Base-by-base conservation (phyloP, 1,284 basidiomycete genomes). In the Apiotrichum sp. region DNA sequence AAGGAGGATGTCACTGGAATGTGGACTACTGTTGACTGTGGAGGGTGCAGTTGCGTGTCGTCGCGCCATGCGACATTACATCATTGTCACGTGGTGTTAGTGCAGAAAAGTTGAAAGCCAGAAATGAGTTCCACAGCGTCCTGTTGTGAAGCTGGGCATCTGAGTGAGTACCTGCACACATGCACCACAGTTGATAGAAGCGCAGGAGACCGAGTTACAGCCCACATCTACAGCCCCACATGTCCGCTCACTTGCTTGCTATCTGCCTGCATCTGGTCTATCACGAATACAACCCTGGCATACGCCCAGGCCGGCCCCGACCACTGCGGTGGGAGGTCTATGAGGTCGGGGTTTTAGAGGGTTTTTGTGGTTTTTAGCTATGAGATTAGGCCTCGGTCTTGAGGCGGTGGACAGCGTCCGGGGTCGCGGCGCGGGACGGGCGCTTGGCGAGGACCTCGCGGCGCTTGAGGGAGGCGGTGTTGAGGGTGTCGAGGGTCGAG, bases 401-500 rank as follows among this genome's bases (percentile, higher is more conserved):
- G 58, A 69, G 46, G 29, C 59, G 56, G 57, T 67, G 57, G 50
- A 68, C 56, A 43, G 66, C 66, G 6, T 63, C 62, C 39, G 56
- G 38, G 10, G 52, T 42, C 16, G 32, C 48, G 39, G 50, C 49
- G 47, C 51, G 53, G 38, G 58, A 61, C 10, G 64, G 57, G 47
- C 64, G 50, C n/a, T 57, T 42, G 8, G 63, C 64, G n/a, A 74
- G 41, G 32, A 72, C 39, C 38, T 68, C 66, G 58, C 70, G 61
- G 51, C 72, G 62, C 39, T 60, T 46, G 36, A 72, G 36, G 3
- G 72, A 74, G 14, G 72, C 71, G 63, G 80, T 78, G 65, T 91
- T 88, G 55, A 93, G 80, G 58, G 79, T 77, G 71, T 88, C 82
- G 55, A 93, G 83, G 83, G 91, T 89, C 43, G 66, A 70, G 39